Evolutionary conservation across 352 stramenopile species (phyloP).

Genomic region (Blastocystis sp.): DNA sequence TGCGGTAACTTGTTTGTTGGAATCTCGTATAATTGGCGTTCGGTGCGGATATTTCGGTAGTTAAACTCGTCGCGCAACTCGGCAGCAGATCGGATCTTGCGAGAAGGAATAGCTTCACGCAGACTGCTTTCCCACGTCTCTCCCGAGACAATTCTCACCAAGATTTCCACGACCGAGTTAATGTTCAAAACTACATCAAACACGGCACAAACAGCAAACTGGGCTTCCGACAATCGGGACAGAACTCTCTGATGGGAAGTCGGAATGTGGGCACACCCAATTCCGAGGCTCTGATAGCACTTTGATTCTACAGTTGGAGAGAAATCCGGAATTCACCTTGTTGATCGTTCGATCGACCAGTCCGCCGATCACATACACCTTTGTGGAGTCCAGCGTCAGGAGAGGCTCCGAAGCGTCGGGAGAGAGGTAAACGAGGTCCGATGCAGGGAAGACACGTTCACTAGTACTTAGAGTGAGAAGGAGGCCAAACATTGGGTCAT

Average conservation of each 20-base stretch:
- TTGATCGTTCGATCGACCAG: constrained; percentile 78
- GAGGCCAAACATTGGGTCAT: neutral
- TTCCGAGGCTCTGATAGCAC: neutral
- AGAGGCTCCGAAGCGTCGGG: constrained; percentile 74
- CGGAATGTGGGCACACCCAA: neutral
- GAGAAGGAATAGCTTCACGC: neutral
- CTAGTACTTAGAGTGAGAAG: neutral
- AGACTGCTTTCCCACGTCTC: neutral
- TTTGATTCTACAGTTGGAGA: neutral
- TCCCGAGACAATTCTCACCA: neutral
- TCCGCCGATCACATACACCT: constrained; percentile 75
- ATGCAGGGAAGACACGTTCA: neutral
- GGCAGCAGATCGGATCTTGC: neutral
- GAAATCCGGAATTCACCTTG: constrained; percentile 65
- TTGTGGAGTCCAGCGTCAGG: constrained; percentile 65
- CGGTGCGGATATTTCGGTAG: neutral
- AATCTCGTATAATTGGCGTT: neutral
- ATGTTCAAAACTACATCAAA: constrained; percentile 1
- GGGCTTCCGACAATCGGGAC: neutral
- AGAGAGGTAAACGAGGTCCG: constrained; percentile 73
- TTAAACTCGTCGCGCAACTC: neutral
- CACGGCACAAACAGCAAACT: neutral
- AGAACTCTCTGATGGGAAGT: constrained; percentile 6
- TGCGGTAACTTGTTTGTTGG: neutral
- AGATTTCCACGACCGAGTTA: constrained; percentile 38